Percentiles rank a stretch among this genome's conserved stretches.
phyloP scores from a whole-genome alignment of 2,329 filamentous ascomycete genomes.

The Fusarium subglutinans region DNA sequence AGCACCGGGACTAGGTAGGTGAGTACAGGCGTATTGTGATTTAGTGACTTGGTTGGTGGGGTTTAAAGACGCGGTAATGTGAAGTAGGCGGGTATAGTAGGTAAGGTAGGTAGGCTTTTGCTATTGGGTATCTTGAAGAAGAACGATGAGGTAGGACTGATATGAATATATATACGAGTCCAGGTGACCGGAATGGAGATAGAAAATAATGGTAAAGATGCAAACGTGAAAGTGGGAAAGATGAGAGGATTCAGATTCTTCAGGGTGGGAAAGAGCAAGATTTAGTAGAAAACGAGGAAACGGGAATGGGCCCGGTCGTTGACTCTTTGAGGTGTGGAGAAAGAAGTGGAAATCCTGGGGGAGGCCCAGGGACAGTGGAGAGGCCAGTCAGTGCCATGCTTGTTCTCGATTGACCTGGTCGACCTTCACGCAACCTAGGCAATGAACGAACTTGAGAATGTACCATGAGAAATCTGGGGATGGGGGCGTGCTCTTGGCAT shows the following conservation, averaged over 20 bases:
- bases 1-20: conserved; percentile 26
- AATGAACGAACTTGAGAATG: not conserved
- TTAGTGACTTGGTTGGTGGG: conserved; percentile 28
- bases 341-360: conserved; percentile 44
- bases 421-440: not conserved
- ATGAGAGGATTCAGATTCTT: conserved; percentile 18
- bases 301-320: conserved; percentile 25
- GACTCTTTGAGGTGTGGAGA: conserved; percentile 37
- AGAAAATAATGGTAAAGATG: conserved; percentile 3
- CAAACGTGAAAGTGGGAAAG: conserved; percentile 19
- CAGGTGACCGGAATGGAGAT: not conserved
- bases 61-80: conserved; percentile 2
- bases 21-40: conserved; percentile 5
- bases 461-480: conserved; percentile 8
- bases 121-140: conserved; percentile 22
- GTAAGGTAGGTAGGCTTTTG: not conserved
- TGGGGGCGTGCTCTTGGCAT: conserved; percentile 21
- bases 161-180: conserved; percentile 10
- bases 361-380: conserved; percentile 38
- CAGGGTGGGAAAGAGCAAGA: conserved; percentile 35
- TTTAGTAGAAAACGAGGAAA: conserved; percentile 41
- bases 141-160: not conserved
- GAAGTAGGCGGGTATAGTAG: not conserved
- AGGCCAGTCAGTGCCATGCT: conserved; percentile 31
- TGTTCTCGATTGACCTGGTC: not conserved